A percentile compares a stretch with the other conserved stretches of the same genome.
Evolutionary conservation across 305 asterid species (phyloP).

Genomic region (Caryopteris hybrid): DNA sequence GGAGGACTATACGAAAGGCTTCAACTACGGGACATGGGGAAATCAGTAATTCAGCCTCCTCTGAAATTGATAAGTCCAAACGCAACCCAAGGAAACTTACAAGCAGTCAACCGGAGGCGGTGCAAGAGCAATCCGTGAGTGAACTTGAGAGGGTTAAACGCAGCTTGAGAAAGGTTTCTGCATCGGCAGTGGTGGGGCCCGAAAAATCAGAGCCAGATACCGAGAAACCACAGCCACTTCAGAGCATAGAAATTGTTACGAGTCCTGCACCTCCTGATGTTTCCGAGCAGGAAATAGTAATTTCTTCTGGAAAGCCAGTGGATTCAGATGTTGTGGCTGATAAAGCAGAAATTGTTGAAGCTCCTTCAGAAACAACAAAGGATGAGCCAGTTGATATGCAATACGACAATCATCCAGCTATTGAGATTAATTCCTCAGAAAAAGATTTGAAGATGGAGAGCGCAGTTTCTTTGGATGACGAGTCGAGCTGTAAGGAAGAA

Average conservation of each 20-base stretch:
- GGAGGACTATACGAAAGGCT: slow-evolving; percentile 59
- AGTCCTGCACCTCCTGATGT: slow-evolving; percentile 32
- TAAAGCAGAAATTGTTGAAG: slow-evolving; percentile 32
- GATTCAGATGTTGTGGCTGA: slow-evolving; percentile 28
- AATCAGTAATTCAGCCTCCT: slow-evolving; percentile 33
- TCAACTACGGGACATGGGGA: slow-evolving; percentile 44
- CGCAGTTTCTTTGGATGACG: slow-evolving; percentile 36
- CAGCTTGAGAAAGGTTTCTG: slow-evolving; percentile 72
- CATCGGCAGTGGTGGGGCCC: slow-evolving; percentile 39
- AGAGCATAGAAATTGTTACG: slow-evolving; percentile 28
- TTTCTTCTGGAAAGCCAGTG: slow-evolving; percentile 34
- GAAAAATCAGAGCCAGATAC: slow-evolving; percentile 55
- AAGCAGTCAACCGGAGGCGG: slow-evolving; percentile 48
- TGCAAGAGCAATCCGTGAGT: slow-evolving; percentile 63
- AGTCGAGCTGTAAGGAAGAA: slow-evolving; percentile 50
- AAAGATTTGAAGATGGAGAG: slow-evolving; percentile 38
- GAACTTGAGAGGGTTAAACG: slow-evolving; percentile 90
- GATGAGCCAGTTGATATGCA: slow-evolving; percentile 40
- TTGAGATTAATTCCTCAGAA: slow-evolving; percentile 39
- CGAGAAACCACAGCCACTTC: slow-evolving; percentile 45
- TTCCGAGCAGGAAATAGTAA: slow-evolving; percentile 28
- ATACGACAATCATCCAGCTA: slow-evolving; percentile 32
- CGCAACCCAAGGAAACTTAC: slow-evolving; percentile 48
- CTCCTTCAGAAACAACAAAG: slow-evolving; percentile 28
- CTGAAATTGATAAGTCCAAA: slow-evolving; percentile 59